Evolutionary conservation across 495 filamentous ascomycete genomes (phyloP).

Genomic region (Aspergillus campestris): DNA sequence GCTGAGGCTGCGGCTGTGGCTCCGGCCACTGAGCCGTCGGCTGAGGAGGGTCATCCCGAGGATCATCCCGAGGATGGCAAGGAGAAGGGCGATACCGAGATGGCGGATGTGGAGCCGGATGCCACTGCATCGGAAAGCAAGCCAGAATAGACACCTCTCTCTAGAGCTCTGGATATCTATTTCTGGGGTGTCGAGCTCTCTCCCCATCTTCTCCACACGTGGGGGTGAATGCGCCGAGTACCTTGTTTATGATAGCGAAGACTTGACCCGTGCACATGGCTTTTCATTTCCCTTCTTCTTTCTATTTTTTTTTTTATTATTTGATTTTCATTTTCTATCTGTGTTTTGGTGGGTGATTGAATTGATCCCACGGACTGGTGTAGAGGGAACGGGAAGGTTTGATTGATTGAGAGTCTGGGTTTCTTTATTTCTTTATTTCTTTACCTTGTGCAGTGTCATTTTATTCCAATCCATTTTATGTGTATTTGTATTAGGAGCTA

Average conservation of each 20-base stretch:
- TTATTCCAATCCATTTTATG: too few species aligned
- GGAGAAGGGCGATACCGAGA: slow-evolving; percentile 27
- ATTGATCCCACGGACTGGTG: too few species aligned
- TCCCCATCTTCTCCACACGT: neutral
- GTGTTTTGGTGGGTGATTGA: neutral
- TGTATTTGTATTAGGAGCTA: too few species aligned
- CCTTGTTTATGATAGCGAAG: neutral
- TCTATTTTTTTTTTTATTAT: slow-evolving; percentile 7
- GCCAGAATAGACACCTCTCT: slow-evolving; percentile 1
- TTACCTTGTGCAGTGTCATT: too few species aligned
- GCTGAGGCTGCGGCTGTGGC: slow-evolving; percentile 10
- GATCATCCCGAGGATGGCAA: slow-evolving; percentile 2
- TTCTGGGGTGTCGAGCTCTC: neutral
- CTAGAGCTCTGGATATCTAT: neutral
- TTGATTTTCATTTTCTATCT: slow-evolving; percentile 3
- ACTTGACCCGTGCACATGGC: neutral
- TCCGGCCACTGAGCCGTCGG: slow-evolving; percentile 5
- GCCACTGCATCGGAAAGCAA: slow-evolving; percentile 4
- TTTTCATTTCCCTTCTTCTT: neutral
- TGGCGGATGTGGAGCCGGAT: slow-evolving; percentile 26
- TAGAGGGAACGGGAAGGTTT: too few species aligned
- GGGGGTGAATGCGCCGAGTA: slow-evolving; percentile 1
- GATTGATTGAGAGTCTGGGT: too few species aligned
- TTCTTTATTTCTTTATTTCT: too few species aligned
- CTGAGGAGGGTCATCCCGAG: slow-evolving; percentile 6